Percentiles rank a stretch among this genome's conserved stretches.
Conservation (phyloP, 1,284 basidiomycete genomes). For the Cutaneotrichosporon mucoides region DNA sequence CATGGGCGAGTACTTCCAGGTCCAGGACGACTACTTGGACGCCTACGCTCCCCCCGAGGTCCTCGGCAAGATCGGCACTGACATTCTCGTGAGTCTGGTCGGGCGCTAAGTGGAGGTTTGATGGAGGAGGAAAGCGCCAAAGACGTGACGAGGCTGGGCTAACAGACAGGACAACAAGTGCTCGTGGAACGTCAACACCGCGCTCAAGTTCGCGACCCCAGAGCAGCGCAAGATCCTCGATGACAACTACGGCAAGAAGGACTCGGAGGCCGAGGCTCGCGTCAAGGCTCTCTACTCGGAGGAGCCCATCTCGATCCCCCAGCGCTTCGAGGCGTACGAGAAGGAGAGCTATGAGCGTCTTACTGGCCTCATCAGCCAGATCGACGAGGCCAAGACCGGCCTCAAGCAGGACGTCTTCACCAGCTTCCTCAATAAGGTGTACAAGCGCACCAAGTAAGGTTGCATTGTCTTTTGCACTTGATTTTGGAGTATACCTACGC, state of each 20-base stretch:
- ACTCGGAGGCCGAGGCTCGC: slow-evolving; percentile 58
- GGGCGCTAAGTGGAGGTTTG: too few relatives aligned
- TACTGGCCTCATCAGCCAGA: slow-evolving; percentile 61
- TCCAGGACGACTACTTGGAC: slow-evolving; percentile 97
- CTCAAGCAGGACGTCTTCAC: slow-evolving; percentile 77
- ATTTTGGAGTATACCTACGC: neutral
- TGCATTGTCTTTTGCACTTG: neutral
- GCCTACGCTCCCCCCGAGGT: slow-evolving; percentile 84
- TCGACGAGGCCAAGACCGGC: slow-evolving; percentile 61
- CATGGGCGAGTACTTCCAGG: slow-evolving; percentile 97
- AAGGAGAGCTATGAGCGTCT: slow-evolving; percentile 66
- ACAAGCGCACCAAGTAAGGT: slow-evolving; percentile 72
- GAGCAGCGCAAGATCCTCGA: slow-evolving; percentile 58
- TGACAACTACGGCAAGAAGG: slow-evolving; percentile 84
- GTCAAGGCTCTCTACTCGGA: slow-evolving; percentile 70
- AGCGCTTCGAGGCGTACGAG: slow-evolving; percentile 73
- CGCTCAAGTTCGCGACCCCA: slow-evolving; percentile 65
- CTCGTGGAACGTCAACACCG: slow-evolving; percentile 92
- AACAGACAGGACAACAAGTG: slow-evolving; percentile 81
- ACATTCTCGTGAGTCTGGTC: slow-evolving; percentile 63
- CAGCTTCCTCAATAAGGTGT: slow-evolving; percentile 84
- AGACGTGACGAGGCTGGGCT: neutral
- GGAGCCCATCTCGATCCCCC: slow-evolving; percentile 65
- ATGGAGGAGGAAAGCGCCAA: neutral
- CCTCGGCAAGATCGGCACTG: slow-evolving; percentile 96